phyloP scores from a whole-genome alignment of 768 basidiomycete species.

The Lyophyllum semitale region DNA sequence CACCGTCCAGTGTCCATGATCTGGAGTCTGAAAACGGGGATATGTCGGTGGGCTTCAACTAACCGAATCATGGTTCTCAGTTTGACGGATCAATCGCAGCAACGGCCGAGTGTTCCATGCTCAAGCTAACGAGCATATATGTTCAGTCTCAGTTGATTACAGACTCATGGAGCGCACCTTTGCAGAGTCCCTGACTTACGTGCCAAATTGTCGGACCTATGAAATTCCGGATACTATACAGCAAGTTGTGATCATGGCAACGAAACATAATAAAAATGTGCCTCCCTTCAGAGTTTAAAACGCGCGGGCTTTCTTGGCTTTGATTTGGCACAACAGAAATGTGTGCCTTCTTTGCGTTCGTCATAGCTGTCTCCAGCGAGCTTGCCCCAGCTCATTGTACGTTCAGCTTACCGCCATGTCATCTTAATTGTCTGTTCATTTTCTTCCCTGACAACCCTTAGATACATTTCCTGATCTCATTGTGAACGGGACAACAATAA shows the following conservation, averaged over 20 bases:
- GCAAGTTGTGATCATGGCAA: neutral
- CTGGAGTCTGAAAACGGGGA: neutral
- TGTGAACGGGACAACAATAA: conserved; percentile 24
- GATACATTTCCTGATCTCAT: conserved; percentile 33
- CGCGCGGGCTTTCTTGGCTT: neutral
- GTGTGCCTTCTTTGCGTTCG: neutral
- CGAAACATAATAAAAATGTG: neutral
- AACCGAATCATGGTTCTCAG: neutral
- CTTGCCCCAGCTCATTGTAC: conserved; percentile 11
- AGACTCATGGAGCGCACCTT: neutral
- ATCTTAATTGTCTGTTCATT: neutral
- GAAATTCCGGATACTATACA: conserved; percentile 8
- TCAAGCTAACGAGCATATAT: neutral
- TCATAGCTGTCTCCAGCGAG: neutral
- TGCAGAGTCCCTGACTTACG: neutral
- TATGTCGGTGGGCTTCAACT: neutral
- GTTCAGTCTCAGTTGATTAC: neutral
- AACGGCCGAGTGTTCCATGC: neutral
- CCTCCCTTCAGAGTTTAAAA: neutral
- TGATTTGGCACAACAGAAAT: neutral
- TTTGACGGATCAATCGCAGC: neutral
- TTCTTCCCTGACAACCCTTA: conserved; percentile 3
- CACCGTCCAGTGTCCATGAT: neutral
- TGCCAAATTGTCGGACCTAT: conserved; percentile 10
- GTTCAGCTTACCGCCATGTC: neutral